Percentiles rank a stretch among this genome's conserved stretches.
phyloP scores from a whole-genome alignment of 2,329 filamentous ascomycete species.

The Trichothecium roseum region DNA sequence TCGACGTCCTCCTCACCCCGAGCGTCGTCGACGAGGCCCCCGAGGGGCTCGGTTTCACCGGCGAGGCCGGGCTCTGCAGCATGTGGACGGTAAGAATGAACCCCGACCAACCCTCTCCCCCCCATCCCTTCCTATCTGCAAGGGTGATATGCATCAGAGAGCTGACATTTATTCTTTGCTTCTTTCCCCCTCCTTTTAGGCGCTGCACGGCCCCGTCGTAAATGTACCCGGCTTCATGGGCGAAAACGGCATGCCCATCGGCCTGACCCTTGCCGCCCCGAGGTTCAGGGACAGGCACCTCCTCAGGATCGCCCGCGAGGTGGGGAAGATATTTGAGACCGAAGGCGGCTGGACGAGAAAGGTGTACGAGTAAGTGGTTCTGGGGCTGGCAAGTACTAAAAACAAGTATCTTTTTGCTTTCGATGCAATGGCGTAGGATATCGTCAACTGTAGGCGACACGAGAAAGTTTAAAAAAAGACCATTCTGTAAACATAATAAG shows the following conservation, averaged over 20 bases:
- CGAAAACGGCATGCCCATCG: constrained; percentile 42
- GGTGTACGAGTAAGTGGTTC: neutral
- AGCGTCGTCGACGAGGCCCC: constrained; percentile 52
- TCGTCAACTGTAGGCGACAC: too few relatives aligned
- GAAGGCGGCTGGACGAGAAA: constrained; percentile 19
- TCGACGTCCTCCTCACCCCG: constrained; percentile 46
- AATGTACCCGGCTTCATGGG: constrained; percentile 55
- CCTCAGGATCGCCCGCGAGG: constrained; percentile 27
- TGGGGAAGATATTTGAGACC: constrained; percentile 22
- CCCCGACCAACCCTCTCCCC: too few relatives aligned
- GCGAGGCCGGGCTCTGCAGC: constrained; percentile 38
- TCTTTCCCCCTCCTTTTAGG: constrained; percentile 17
- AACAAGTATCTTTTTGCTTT: neutral
- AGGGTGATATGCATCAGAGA: too few relatives aligned
- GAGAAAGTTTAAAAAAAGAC: too few relatives aligned
- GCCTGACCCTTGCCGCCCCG: constrained; percentile 40
- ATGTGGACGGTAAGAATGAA: constrained; percentile 39
- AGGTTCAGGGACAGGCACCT: constrained; percentile 35
- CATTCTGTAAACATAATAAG: too few relatives aligned
- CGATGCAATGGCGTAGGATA: too few relatives aligned
- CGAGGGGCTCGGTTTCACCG: constrained; percentile 38
- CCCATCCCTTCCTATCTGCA: too few relatives aligned
- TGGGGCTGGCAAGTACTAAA: neutral
- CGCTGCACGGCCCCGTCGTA: constrained; percentile 50
- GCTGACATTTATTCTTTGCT: too few relatives aligned